phyloP scores from a whole-genome alignment of 352 stramenopile genomes.

The Pythium aristosporum region DNA sequence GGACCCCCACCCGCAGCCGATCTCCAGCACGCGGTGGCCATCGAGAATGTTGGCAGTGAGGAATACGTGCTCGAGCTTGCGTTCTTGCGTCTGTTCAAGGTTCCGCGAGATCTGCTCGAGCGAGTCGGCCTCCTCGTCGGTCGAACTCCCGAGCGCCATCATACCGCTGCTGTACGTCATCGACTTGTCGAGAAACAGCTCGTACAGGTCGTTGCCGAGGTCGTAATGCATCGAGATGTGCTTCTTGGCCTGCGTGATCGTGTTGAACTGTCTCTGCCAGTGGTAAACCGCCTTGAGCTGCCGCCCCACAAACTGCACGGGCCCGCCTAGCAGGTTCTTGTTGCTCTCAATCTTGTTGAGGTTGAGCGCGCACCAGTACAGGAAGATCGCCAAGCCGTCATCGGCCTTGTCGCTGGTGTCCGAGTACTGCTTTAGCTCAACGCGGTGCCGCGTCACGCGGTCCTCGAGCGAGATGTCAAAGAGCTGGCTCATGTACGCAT shows the following conservation, averaged over 20 bases:
- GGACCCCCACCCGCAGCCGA: conserved; percentile 33
- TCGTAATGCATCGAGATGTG: conserved; percentile 38
- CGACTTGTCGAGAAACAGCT: conserved; percentile 32
- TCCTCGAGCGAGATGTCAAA: conserved; percentile 29
- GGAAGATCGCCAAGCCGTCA: conserved; percentile 26
- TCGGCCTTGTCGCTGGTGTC: conserved; percentile 15
- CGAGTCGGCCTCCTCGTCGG: conserved; percentile 9
- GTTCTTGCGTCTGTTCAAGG: conserved; percentile 25
- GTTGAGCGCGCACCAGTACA: conserved; percentile 31
- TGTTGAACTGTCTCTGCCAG: conserved; percentile 32
- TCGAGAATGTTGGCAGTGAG: conserved; percentile 23
- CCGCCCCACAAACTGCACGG: conserved; percentile 20
- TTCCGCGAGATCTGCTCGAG: conserved; percentile 25
- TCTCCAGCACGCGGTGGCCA: conserved; percentile 33
- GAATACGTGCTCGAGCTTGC: conserved; percentile 33
- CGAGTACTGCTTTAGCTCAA: conserved; percentile 17
- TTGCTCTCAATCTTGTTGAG: conserved; percentile 30
- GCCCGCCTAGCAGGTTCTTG: conserved; percentile 28
- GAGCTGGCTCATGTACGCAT: conserved; percentile 27
- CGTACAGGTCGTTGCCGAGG: conserved; percentile 34
- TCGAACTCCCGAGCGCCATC: conserved; percentile 15
- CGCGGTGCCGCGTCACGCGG: conserved; percentile 13
- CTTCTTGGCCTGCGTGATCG: conserved; percentile 30
- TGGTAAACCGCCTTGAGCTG: conserved; percentile 31
- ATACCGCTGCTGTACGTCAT: conserved; percentile 39